These are phyloP conservation scores for Boechera retrofracta DNA, from an alignment of 345 rosid genomes.

Conservation along the genomic window DNA sequence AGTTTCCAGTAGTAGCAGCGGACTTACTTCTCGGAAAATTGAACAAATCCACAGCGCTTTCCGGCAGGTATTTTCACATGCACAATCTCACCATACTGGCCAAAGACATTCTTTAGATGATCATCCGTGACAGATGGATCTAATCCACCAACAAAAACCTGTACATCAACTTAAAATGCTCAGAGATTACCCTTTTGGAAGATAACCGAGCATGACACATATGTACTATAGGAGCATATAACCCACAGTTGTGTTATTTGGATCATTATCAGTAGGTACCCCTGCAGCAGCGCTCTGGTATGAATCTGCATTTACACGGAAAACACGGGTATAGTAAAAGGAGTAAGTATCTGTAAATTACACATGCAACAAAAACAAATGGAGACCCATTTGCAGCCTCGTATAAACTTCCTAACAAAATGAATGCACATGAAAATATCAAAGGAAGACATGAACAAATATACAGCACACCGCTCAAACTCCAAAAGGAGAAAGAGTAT, in stretches of 20 bases:
- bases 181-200: constrained; percentile 2
- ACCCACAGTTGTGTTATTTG: constrained; percentile 91
- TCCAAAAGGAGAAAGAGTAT: neutral
- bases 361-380: neutral
- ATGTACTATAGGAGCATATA: constrained; percentile 29
- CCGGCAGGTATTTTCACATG: constrained; percentile 87
- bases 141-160: constrained; percentile 92
- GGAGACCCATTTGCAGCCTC: neutral
- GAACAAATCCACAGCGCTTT: constrained; percentile 93
- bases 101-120: constrained; percentile 68
- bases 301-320: constrained; percentile 66
- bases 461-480: neutral
- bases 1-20: neutral
- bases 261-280: constrained; percentile 71
- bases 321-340: neutral
- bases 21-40: constrained; percentile 76
- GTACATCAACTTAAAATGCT: constrained; percentile 31
- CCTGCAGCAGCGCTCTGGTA: constrained; percentile 62
- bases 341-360: constrained; percentile 14
- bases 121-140: constrained; percentile 80
- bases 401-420: constrained; percentile 12
- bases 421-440: neutral
- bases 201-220: neutral
- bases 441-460: neutral
- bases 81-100: constrained; percentile 78